Conservation (phyloP, 306 rosid genomes). For the Rosa rugosa region DNA sequence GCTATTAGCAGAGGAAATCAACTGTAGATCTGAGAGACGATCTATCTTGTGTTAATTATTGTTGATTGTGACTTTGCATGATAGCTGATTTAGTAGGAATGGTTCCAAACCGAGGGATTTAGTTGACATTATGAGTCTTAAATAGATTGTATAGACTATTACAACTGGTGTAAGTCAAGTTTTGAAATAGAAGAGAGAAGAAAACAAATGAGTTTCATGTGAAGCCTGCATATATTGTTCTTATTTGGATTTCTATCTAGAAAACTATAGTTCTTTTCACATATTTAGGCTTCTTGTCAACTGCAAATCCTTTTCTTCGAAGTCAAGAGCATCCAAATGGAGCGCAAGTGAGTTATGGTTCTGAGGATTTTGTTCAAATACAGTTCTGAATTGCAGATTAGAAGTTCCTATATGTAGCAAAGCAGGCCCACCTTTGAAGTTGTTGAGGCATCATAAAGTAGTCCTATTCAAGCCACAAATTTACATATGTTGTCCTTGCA, state of each 20-base stretch:
- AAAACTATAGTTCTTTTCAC: slow-evolving; percentile 6
- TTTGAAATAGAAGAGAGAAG: background rate
- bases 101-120: background rate
- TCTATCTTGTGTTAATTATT: background rate
- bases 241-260: background rate
- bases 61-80: background rate
- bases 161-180: background rate
- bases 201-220: background rate
- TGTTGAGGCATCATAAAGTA: slow-evolving; percentile 30
- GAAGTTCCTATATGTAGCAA: slow-evolving; percentile 16
- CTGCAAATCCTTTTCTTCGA: background rate
- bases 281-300: background rate
- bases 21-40: background rate
- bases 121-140: background rate
- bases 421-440: slow-evolving; percentile 25
- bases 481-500: slow-evolving; percentile 34
- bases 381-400: slow-evolving; percentile 5
- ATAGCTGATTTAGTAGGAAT: slow-evolving; percentile 5
- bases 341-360: background rate
- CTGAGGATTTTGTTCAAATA: slow-evolving; percentile 5
- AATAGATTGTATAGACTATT: background rate
- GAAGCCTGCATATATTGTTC: background rate
- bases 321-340: background rate
- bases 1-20: slow-evolving; percentile 1
- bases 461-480: slow-evolving; percentile 10